Base-by-base conservation (phyloP, 768 basidiomycete genomes). In the Cytidiella melzeri region DNA sequence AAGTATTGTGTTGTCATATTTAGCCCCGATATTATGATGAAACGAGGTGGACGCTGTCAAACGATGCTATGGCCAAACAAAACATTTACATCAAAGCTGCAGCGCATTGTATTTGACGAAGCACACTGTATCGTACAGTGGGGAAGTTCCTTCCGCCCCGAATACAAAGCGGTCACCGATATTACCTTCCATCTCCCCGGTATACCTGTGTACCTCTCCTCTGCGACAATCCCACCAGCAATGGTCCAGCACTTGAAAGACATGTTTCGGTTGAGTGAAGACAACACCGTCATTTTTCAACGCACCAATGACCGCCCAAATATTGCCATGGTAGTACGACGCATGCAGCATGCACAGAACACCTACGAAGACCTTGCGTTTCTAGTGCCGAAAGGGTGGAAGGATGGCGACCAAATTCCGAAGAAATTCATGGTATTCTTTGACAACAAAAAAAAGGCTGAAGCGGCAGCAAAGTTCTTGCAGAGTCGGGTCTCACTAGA, bases 401-500 rank as follows among this genome's bases (percentile, higher is more conserved):
- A 27, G 7, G 24, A 25, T 6, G 30, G 39, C 24, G 45, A 40
- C 28, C 28, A 27, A 10, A 11, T 9, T 5, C 55, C 45, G 5
- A 42, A 40, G 2, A 59, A 57, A 34, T 62, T 63, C 49, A n/a
- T 64, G 23, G 39, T 64, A 0, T 63, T 65, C 55, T 57, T 59
- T 18, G 57, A 64, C 45, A 49, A 27, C 25, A 52, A 54, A 10
- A 48, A 49, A 13, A 58, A 62, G 23, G 52, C 56, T 3, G 43
- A 52, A 5, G 18, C 7, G 10, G 50, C 54, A 0, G 48, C 39
- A 0, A 38, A 54, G 5, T 37, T 44, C 27, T 45, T 62, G 11
- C 34, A 45, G 12, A 18, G 5, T 0, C 47, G 53, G 0, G 10
- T 61, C 0, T 40, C 27, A 3, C 38, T 37, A 0, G 39, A 46